Base-by-base conservation (phyloP, 1,284 basidiomycete genomes). In the Ceratobasidium sp. region DNA sequence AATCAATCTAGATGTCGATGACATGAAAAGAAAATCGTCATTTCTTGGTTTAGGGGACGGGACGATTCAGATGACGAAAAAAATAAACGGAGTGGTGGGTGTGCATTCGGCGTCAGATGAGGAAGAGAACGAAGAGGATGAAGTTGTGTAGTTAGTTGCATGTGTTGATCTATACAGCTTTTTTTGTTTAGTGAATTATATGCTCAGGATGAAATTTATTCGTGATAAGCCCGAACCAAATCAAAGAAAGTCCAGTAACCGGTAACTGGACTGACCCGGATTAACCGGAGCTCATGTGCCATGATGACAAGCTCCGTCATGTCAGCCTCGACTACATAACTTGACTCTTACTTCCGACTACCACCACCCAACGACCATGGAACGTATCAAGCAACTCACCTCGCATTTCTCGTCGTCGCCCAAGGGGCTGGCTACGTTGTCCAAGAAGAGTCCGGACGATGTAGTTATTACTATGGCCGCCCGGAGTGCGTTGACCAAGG, bases 391-490 rank as follows among this genome's bases (percentile, higher is more conserved):
- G 81, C 90, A 92, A 81, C 84, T 93, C 53, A 88, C 89, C 56
- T 88, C 89, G 67, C 91, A 92, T 80, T 83, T 92, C 73, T 82
- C 85, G 26, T 82, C 84, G 1, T 80, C 87, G 2, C 45, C 67
- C 61, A 88, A 88, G 28, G 79, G 81, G 49, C 81, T 88, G 5
- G 83, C 85, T 39, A 85, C 86, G 20, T 84, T 93, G 61, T 85
- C 89, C 78, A 84, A 83, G 49, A 90, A 92, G 82, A 86, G 83
- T 67, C 89, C 90, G 0, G 88, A 94, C 79, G 94, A 95, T 83
- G 91, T 95, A 13, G 95, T 96, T 80, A 91, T 97, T 77, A 95
- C 94, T 0, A 94, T 94, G 81, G 91, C 93, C 28, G 91, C 92
- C 80, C 90, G 94, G 42, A 94, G 93, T 10, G 90, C 93, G 20